phyloP scores from a whole-genome alignment of 352 stramenopile genomes.

The Phytophthora idaei region DNA sequence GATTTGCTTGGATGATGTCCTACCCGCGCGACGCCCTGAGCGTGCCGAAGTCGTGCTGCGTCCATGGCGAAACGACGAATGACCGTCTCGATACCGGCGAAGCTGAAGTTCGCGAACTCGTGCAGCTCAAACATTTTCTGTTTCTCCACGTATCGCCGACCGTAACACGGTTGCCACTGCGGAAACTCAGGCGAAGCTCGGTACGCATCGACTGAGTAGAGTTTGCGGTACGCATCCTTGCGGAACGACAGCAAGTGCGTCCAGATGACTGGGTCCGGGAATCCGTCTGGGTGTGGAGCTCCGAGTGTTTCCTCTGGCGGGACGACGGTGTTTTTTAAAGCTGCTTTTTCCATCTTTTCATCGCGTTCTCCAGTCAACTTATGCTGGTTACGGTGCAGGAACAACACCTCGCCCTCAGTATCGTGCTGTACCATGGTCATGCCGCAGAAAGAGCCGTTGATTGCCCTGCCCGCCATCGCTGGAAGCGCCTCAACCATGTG shows the following conservation, averaged over 20 bases:
- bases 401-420: conserved; percentile 37
- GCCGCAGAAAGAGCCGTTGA: conserved; percentile 48
- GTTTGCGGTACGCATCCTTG: conserved; percentile 30
- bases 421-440: conserved; percentile 60
- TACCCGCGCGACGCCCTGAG: conserved; percentile 14
- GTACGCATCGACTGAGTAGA: conserved; percentile 65
- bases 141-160: conserved; percentile 27
- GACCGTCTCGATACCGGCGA: conserved; percentile 23
- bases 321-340: conserved; percentile 14
- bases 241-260: conserved; percentile 71
- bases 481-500: conserved; percentile 50
- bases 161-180: conserved; percentile 62
- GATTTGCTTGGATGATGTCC: conserved; percentile 8
- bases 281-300: conserved; percentile 24
- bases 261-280: conserved; percentile 56
- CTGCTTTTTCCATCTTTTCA: conserved; percentile 15
- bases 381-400: conserved; percentile 57
- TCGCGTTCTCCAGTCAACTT: conserved; percentile 40
- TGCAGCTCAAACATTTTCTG: conserved; percentile 22
- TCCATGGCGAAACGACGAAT: conserved; percentile 32
- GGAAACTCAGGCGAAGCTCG: conserved; percentile 41
- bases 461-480: conserved; percentile 38
- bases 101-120: conserved; percentile 22
- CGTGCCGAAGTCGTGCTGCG: conserved; percentile 15
- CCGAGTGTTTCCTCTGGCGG: conserved; percentile 23